These are phyloP conservation scores for Xanthoceras sorbifolium DNA, from an alignment of 345 rosid genomes.

Conservation along the genomic window DNA sequence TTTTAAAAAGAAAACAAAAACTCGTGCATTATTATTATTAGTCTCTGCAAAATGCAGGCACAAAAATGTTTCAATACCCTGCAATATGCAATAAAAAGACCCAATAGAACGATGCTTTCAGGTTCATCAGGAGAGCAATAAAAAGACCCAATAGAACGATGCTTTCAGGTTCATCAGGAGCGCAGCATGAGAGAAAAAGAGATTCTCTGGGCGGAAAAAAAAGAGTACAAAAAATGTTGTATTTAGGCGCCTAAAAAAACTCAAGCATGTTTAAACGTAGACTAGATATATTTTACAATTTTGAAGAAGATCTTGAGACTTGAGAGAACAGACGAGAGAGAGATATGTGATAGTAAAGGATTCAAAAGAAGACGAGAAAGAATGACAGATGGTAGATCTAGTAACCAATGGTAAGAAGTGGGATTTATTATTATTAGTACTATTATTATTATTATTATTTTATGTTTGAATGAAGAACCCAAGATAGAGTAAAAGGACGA, in stretches of 20 bases:
- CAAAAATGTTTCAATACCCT: background rate
- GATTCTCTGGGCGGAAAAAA: constrained; percentile 14
- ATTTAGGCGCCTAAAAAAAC: background rate
- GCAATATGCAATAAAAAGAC: background rate
- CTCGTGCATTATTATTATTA: background rate
- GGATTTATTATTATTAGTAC: too few relatives aligned
- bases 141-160: background rate
- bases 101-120: background rate
- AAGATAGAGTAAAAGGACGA: constrained; percentile 16
- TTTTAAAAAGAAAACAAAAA: background rate
- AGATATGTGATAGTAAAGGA: background rate
- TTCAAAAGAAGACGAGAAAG: background rate
- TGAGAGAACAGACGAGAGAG: background rate
- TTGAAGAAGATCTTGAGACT: background rate
- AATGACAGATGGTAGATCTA: background rate
- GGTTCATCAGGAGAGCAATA: background rate
- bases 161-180: background rate
- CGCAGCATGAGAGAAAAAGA: background rate
- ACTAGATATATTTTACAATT: background rate
- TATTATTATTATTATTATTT: background rate
- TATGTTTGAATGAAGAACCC: constrained; percentile 8
- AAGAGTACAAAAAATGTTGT: constrained; percentile 4
- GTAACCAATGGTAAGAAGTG: constrained; percentile 2
- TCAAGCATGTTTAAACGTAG: background rate
- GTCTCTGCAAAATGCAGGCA: background rate